Conservation (phyloP, 2,329 filamentous ascomycete species). For the Stachybotrys chartarum region DNA sequence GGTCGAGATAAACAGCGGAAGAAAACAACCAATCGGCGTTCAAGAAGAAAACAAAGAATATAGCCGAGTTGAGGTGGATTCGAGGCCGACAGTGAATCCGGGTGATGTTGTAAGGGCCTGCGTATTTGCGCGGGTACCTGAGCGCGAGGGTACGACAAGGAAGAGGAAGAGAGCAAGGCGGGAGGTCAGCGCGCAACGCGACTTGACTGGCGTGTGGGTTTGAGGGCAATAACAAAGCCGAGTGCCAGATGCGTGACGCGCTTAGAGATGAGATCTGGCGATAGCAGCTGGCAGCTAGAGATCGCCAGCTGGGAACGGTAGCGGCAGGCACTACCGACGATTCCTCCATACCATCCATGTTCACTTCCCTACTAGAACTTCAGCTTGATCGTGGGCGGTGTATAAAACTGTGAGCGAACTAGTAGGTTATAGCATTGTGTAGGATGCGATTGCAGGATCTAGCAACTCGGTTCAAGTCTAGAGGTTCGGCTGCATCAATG, state of each 20-base stretch:
- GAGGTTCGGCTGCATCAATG: too few relatives aligned
- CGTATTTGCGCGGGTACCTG: not conserved
- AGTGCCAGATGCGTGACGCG: not conserved
- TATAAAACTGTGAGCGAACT: too few relatives aligned
- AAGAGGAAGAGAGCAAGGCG: not conserved
- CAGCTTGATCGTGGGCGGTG: too few relatives aligned
- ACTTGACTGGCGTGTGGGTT: not conserved
- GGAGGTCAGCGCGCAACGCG: not conserved
- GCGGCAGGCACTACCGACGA: not conserved
- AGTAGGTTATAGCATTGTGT: too few relatives aligned
- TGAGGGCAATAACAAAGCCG: not conserved
- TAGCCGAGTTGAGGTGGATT: too few relatives aligned
- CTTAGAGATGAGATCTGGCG: not conserved
- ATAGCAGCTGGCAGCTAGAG: not conserved
- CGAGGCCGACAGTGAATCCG: not conserved
- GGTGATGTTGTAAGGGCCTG: not conserved
- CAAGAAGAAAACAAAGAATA: too few relatives aligned
- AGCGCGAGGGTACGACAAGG: not conserved
- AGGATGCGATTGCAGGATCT: too few relatives aligned
- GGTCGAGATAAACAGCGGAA: too few relatives aligned
- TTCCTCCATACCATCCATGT: too few relatives aligned
- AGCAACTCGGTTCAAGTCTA: too few relatives aligned
- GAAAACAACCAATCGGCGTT: too few relatives aligned
- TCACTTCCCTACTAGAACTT: too few relatives aligned
- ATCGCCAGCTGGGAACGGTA: not conserved